Evolutionary conservation across 306 rosid species (phyloP).

Genomic region (Luffa acutangula): DNA sequence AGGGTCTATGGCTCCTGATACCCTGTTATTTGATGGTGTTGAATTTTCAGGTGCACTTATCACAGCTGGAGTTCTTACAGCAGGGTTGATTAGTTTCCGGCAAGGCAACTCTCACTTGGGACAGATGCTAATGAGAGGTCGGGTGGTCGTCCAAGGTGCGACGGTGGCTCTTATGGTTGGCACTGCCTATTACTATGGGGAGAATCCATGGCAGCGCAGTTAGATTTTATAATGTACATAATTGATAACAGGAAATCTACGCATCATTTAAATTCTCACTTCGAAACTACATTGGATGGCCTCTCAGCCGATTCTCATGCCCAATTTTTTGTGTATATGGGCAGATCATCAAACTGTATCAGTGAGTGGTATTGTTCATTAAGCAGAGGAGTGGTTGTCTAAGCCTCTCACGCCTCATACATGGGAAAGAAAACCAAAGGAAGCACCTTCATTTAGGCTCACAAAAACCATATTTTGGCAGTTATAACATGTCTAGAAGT

Average conservation of each 20-base stretch:
- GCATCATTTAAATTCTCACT: not conserved
- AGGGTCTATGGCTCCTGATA: not conserved
- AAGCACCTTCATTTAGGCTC: not conserved
- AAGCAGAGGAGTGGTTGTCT: not conserved
- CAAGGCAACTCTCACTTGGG: constrained; percentile 76
- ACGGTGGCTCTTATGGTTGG: constrained; percentile 86
- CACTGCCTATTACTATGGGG: constrained; percentile 65
- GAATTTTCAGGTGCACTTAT: constrained; percentile 54
- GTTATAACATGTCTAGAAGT: too few species aligned
- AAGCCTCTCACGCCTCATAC: not conserved
- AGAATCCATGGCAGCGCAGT: constrained; percentile 49
- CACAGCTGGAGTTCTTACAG: constrained; percentile 79
- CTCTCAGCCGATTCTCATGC: not conserved
- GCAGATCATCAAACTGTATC: not conserved
- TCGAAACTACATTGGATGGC: not conserved
- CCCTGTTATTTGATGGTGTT: not conserved
- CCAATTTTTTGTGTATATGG: not conserved
- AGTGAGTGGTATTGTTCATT: not conserved
- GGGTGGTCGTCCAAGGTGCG: constrained; percentile 74
- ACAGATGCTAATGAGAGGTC: constrained; percentile 79
- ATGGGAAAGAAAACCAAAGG: not conserved
- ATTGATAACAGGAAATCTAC: not conserved
- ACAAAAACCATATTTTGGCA: not conserved
- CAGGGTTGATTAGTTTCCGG: constrained; percentile 70
- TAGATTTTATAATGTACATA: constrained; percentile 8